Base-by-base conservation (phyloP, 1,284 basidiomycete species). In the Moesziomyces parantarcticus region DNA sequence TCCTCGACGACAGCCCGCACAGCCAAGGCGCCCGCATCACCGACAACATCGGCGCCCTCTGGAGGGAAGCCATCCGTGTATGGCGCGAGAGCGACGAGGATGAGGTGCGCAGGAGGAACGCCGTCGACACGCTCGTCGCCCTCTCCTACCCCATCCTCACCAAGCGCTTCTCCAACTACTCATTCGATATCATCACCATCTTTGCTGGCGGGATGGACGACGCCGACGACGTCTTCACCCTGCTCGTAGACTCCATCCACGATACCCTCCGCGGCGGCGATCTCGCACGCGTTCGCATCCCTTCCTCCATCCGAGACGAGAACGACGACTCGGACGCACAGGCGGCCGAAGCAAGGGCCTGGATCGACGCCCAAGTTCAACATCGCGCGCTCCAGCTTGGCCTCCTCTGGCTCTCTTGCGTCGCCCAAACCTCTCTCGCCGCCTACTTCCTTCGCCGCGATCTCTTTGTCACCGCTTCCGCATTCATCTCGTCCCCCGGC, bases 181-280 rank as follows among this genome's bases (percentile, higher is more conserved):
- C 79, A 13, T 75, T 81, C 22, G 79, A 81, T 47, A 51, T 81
- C 50, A 78, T 82, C 47, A 65, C 67, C 22, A 59, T 82, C 43
- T 66, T 82, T 42, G 80, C 79, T 2, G 77, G 77, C 1, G 74
- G 79, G n/a, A 82, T 82, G 77, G 76, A 78, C 18, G 80, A 82
- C 18, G 79, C 79, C 18, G 80, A 82, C 49, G 78, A 81, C 7
- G 72, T 79, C 41, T 82, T 82, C 25, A 76, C 57, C 21, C 53
- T 66, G 14, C 73, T 82, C 16, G 76, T 82, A 32, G 66, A 69
- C 32, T 71, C 74, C 1, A 72, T 82, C 40, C 69, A 81, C 45
- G 60, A 71, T 40, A 75, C 76, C 0, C 48, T 80, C 11, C 73
- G 75, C 5, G 73, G 74, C 32, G 71, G 66, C 9, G 57, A 60